phyloP scores from a whole-genome alignment of 169 alveolate genomes.

The Plasmodium gonderi region DNA sequence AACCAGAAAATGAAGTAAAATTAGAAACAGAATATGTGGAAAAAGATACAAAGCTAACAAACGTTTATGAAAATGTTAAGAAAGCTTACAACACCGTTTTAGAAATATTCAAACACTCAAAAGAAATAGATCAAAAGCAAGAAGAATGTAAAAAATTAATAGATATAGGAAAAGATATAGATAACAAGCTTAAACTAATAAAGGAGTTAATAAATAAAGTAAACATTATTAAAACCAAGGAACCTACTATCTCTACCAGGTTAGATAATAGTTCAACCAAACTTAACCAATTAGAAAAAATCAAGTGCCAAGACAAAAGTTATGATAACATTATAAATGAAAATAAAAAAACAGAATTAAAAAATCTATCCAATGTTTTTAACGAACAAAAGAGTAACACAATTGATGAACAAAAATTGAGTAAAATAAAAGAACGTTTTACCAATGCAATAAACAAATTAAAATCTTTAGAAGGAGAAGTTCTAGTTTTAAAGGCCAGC shows the following conservation, averaged over 20 bases:
- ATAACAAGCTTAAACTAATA: background rate
- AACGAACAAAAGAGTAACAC: background rate
- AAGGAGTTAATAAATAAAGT: background rate
- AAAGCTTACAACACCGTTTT: background rate
- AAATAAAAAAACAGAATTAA: background rate
- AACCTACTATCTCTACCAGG: background rate
- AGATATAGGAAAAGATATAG: background rate
- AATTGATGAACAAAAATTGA: background rate
- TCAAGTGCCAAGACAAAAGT: background rate
- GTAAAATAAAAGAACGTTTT: background rate
- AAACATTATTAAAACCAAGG: background rate
- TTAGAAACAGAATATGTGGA: background rate
- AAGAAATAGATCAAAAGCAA: background rate
- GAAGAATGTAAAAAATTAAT: background rate
- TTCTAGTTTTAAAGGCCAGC: background rate
- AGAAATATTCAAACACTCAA: background rate
- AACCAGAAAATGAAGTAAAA: background rate
- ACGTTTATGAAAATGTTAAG: background rate
- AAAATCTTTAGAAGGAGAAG: background rate
- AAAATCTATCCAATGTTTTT: background rate
- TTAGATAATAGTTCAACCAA: background rate
- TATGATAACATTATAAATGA: background rate
- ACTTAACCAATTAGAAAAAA: background rate
- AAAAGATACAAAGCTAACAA: background rate
- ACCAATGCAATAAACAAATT: background rate